Base-by-base conservation (phyloP, 2,329 filamentous ascomycete species). In the Alternaria brassicicola region DNA sequence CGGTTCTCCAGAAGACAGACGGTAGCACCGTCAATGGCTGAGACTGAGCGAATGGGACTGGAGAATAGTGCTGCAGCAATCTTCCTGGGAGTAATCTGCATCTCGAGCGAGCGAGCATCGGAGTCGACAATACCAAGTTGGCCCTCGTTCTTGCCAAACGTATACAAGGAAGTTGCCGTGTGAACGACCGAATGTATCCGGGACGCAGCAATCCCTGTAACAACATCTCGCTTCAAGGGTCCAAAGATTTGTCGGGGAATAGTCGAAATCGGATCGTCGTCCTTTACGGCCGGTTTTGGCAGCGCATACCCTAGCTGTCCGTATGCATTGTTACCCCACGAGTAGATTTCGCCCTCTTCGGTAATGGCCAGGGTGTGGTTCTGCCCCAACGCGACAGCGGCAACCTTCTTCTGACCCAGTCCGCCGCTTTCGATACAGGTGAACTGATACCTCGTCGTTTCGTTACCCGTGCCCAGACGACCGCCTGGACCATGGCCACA, bases 51-150 rank as follows among this genome's bases (percentile, higher is more conserved):
- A 51, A 99, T 97, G 0, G 83, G 73, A 3, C 87, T 86, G 53
- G 83, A 85, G 70, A 95, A 91, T 1, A 96, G 83, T 0, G 93
- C 95, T 0, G 92, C 92, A 0, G 92, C 93, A 41, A 99, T 93
- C 72, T 90, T 94, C 45, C 95, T 87, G 23, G 95, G 95, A 0
- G 86, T 88, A 19, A 85, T 80, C 72, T 98, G 95, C n/a, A 89
- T 81, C 66, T 95, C 91, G 5, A 98, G 84, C 0, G 93, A 97
- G 43, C 93, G 88, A 25, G 95, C 96, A 78, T 98, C 94, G 0
- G 95, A 94, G 75, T 97, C 95, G 80, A 97, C 93, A 52, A 99
- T 84, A 5, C 93, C 95, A 45, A 99, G 85, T 75, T 99, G 95
- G 2, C 95, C 95, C 67, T 93, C 88, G 69, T 98, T 99, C 70